A percentile compares a stretch with the other conserved stretches of the same genome.
These are phyloP conservation scores for Diplodia corticola DNA, from an alignment of 2,329 filamentous ascomycete species.

Conservation along the genomic window DNA sequence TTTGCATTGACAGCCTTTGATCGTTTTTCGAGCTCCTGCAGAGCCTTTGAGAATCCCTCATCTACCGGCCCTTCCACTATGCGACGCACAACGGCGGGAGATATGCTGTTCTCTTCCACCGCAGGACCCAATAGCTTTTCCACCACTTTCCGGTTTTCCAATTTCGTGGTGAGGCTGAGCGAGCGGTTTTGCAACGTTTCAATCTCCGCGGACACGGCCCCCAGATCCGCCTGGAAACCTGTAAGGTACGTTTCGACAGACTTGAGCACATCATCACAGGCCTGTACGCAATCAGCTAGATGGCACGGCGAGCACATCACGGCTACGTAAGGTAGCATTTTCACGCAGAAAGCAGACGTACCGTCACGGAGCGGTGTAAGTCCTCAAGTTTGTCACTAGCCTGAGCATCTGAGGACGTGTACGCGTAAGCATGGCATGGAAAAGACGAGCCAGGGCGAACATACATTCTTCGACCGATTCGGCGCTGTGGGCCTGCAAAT, in stretches of 20 bases:
- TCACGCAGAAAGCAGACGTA: constrained; percentile 27
- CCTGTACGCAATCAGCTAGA: constrained; percentile 35
- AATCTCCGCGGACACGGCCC: constrained; percentile 89
- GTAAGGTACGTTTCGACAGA: constrained; percentile 92
- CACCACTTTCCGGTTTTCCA: constrained; percentile 86
- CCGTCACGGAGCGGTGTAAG: constrained; percentile 78
- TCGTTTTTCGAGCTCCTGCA: constrained; percentile 81
- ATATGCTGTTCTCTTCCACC: constrained; percentile 88
- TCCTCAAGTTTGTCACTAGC: constrained; percentile 87
- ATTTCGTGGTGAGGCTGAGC: constrained; percentile 73
- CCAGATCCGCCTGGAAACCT: constrained; percentile 90
- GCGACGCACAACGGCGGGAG: constrained; percentile 77
- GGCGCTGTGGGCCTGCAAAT: constrained; percentile 53
- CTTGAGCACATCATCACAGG: constrained; percentile 89
- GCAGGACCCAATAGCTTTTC: constrained; percentile 85
- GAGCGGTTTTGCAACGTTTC: constrained; percentile 90
- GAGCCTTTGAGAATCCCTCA: constrained; percentile 79
- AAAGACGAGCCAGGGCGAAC: constrained; percentile 38
- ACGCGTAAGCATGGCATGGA: constrained; percentile 32
- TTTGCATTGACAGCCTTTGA: constrained; percentile 70
- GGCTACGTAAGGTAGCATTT: neutral
- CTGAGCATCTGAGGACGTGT: constrained; percentile 60
- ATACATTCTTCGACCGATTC: constrained; percentile 73
- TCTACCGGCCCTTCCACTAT: constrained; percentile 89
- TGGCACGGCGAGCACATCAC: neutral